Base-by-base conservation (phyloP, 2,329 filamentous ascomycete genomes). In the Aphanoascus verrucosus region DNA sequence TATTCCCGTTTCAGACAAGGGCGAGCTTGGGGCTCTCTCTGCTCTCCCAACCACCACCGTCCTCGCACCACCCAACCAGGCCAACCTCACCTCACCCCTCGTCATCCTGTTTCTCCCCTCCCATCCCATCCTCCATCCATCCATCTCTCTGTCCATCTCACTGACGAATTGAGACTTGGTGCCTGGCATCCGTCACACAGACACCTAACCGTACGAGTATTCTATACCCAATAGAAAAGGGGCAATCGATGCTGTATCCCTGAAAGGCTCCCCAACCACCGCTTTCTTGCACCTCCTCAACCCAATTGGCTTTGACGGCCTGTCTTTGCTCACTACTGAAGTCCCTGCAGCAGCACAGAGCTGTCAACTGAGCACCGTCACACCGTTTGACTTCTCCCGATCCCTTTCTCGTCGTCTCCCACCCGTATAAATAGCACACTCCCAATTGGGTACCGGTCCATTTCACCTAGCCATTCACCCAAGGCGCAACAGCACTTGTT, bases 181-280 rank as follows among this genome's bases (percentile, higher is more conserved):
- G 35, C 35, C 47, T 49, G 47, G 44, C 32, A 15, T 35, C 44
- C 8, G 44, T 47, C 31, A 47, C 44, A 47, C 44, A 47, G 31
- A 32, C 43, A 42, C 23, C 23, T 28, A 28, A 28, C 23, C 23
- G 23, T 28, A 28, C 23, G 40, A 19, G n/a, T 20, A 20, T 31
- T 32, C 32, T 31, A 32, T 31, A 41, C 43, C 31, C 17, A 47
- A 35, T 23, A 23, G 20, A 45, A 31, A 47, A 19, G 19, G 5
- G 8, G 4, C 28, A 35, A 47, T 19, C 35, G 14, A 20, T 35
- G 5, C 28, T 47, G 8, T 28, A 28, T 15, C 15, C 43, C 19
- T 45, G 43, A 28, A 45, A 15, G n/a, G 43, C 32, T 12, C 35
- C 12, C 44, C 44, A 35, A 20, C 44, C 44, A 35, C 44, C 32